These are phyloP conservation scores for Wickerhamomyces sydowiorum DNA, from an alignment of 805 yeast genomes.

Conservation along the genomic window DNA sequence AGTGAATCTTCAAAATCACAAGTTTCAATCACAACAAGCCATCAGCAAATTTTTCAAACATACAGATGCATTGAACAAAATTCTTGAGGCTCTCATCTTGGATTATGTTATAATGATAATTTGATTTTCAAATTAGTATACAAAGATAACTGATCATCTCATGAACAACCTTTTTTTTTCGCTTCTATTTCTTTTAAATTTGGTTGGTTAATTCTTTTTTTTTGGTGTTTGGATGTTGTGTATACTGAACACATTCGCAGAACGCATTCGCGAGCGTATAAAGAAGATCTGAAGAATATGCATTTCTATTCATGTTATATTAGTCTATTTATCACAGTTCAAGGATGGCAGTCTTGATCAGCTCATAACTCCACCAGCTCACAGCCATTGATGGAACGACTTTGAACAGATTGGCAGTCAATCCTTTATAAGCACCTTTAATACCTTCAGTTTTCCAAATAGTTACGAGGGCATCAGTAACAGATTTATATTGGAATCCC, in stretches of 20 bases:
- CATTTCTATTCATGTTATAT: neutral
- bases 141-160: no score
- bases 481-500: conserved; percentile 79
- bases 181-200: conserved; percentile 2
- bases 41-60: no score
- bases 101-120: neutral
- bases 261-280: no score
- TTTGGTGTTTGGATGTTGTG: conserved; percentile 3
- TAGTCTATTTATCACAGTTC: conserved; percentile 2
- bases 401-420: conserved; percentile 77
- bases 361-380: conserved; percentile 84
- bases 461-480: conserved; percentile 63
- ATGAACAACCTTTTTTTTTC: conserved; percentile 1
- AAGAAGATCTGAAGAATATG: neutral
- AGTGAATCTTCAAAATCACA: neutral
- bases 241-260: neutral
- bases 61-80: conserved; percentile 41
- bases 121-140: no score
- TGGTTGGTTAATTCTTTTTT: conserved; percentile 8
- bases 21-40: neutral
- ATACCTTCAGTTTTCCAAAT: conserved; percentile 73
- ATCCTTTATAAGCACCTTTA: conserved; percentile 65
- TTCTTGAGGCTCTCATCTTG: conserved; percentile 45
- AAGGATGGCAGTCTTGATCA: conserved; percentile 43
- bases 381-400: conserved; percentile 96